Evolutionary conservation across 371 early-diverging fungal genomes (phyloP).

Genomic region (Mitosporidium daphniae): DNA sequence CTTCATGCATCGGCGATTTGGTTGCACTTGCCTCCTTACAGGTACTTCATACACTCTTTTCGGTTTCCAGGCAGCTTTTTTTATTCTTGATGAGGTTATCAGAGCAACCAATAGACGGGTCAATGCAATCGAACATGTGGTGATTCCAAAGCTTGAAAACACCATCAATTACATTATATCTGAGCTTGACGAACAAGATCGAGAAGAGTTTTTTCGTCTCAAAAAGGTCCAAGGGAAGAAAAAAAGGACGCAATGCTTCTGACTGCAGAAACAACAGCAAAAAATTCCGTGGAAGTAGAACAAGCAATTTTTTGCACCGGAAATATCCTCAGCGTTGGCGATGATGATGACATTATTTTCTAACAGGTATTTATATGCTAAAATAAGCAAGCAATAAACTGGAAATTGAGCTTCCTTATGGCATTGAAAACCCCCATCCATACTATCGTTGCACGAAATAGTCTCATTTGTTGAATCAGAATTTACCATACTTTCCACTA

Average conservation of each 20-base stretch:
- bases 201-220: slow-evolving; percentile 94
- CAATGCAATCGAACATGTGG: slow-evolving; percentile 91
- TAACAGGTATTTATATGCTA: slow-evolving; percentile 2
- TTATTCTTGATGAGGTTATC: slow-evolving; percentile 86
- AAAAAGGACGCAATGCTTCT: slow-evolving; percentile 32
- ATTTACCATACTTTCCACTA: no score
- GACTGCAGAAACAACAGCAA: slow-evolving; percentile 9
- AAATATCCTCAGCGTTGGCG: not conserved
- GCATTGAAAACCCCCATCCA: no score
- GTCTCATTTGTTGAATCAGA: no score
- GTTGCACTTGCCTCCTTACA: slow-evolving; percentile 80
- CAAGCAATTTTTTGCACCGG: no score
- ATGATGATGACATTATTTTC: slow-evolving; percentile 1
- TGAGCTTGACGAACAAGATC: slow-evolving; percentile 94
- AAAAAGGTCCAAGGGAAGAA: slow-evolving; percentile 89
- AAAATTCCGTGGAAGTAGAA: no score
- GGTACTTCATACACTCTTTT: slow-evolving; percentile 10
- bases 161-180: slow-evolving; percentile 80
- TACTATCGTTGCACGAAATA: no score
- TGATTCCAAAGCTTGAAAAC: slow-evolving; percentile 90
- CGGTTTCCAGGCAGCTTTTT: slow-evolving; percentile 35
- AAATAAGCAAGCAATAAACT: no score
- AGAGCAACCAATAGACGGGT: slow-evolving; percentile 93
- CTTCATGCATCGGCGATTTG: slow-evolving; percentile 52
- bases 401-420: no score